A percentile compares a stretch with the other conserved stretches of the same genome.
phyloP scores from a whole-genome alignment of 1,284 basidiomycete species.

The Ganoderma lingzhi region DNA sequence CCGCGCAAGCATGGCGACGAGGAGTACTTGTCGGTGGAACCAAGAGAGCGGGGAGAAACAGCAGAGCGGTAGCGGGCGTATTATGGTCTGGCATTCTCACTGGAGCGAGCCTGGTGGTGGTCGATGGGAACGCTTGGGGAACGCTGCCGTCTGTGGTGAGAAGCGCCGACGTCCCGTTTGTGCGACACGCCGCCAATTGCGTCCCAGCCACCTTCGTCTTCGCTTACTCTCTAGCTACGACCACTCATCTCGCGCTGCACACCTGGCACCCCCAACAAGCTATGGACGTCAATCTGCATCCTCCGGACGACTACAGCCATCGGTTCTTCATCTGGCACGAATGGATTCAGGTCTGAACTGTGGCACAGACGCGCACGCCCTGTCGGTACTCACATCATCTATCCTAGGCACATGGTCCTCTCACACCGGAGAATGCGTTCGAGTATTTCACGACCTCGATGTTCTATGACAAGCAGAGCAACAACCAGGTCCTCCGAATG shows the following conservation, averaged over 20 bases:
- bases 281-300: constrained; percentile 68
- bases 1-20: constrained; percentile 27
- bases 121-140: constrained; percentile 32
- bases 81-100: constrained; percentile 34
- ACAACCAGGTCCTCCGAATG: constrained; percentile 89
- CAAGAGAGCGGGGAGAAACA: constrained; percentile 40
- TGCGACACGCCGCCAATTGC: constrained; percentile 25
- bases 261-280: not conserved
- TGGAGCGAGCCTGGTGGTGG: constrained; percentile 27
- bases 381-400: constrained; percentile 27
- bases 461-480: constrained; percentile 92
- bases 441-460: constrained; percentile 88
- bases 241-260: constrained; percentile 4
- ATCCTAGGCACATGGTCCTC: constrained; percentile 73
- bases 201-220: constrained; percentile 21
- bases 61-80: constrained; percentile 37
- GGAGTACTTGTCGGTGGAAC: constrained; percentile 36
- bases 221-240: constrained; percentile 22
- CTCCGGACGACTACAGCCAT: constrained; percentile 80
- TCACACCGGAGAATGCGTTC: constrained; percentile 79
- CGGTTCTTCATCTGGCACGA: constrained; percentile 89
- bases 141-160: constrained; percentile 35
- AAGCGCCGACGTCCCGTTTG: constrained; percentile 22
- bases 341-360: constrained; percentile 72
- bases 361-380: constrained; percentile 5